Conservation (phyloP, 495 filamentous ascomycete species). For the Lindgomyces ingoldianus region DNA sequence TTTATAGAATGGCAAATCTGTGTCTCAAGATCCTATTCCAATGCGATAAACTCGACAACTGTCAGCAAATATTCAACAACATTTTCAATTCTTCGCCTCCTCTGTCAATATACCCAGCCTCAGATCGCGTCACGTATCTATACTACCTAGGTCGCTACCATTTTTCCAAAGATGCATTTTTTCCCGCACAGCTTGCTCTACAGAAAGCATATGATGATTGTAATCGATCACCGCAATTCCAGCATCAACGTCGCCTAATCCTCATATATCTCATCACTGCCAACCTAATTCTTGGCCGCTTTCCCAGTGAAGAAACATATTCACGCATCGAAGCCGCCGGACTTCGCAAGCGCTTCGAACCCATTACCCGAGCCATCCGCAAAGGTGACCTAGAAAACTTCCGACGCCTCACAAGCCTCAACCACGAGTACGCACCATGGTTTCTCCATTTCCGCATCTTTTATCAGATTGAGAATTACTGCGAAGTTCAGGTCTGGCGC, state of each 20-base stretch:
- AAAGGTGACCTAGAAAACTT: conserved; percentile 79
- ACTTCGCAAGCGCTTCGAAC: conserved; percentile 70
- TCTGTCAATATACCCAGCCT: conserved; percentile 75
- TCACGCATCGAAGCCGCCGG: conserved; percentile 69
- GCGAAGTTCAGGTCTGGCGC: conserved; percentile 82
- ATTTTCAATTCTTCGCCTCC: conserved; percentile 81
- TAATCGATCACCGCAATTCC: conserved; percentile 55
- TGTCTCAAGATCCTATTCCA: conserved; percentile 87
- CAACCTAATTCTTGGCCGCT: conserved; percentile 82
- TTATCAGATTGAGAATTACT: conserved; percentile 67
- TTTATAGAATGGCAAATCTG: conserved; percentile 88
- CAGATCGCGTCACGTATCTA: conserved; percentile 85
- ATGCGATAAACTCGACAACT: conserved; percentile 64
- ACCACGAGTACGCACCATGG: conserved; percentile 59
- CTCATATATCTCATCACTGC: conserved; percentile 81
- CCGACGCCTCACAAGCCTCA: conserved; percentile 58
- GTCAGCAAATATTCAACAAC: conserved; percentile 85
- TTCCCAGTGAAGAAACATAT: conserved; percentile 68
- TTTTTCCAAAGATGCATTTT: conserved; percentile 79
- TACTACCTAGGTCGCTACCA: conserved; percentile 92
- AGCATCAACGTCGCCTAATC: conserved; percentile 73
- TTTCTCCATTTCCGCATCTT: conserved; percentile 75
- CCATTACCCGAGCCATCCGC: conserved; percentile 70
- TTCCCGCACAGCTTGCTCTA: conserved; percentile 68
- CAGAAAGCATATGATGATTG: conserved; percentile 80